A percentile compares a stretch with the other conserved stretches of the same genome.
These are phyloP conservation scores for Balansia obtecta DNA, from an alignment of 2,329 filamentous ascomycete species.

Conservation along the genomic window DNA sequence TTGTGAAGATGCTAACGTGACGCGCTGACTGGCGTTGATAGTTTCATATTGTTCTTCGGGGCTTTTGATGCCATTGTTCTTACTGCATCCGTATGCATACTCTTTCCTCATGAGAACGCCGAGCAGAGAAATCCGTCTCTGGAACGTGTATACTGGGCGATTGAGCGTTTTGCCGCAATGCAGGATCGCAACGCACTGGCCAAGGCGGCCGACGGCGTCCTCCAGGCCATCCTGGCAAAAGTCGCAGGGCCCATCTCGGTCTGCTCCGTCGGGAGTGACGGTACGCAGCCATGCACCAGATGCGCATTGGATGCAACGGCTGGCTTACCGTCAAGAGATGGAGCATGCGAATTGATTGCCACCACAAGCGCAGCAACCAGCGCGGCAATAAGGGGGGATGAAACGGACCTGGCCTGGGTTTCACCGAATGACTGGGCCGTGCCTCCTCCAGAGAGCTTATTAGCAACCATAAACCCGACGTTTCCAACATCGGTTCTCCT, in stretches of 20 bases:
- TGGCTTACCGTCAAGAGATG: not conserved
- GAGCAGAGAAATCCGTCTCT: slow-evolving; percentile 33
- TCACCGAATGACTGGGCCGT: slow-evolving; percentile 23
- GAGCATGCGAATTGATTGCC: not conserved
- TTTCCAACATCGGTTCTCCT: slow-evolving; percentile 45
- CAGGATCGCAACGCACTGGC: slow-evolving; percentile 40
- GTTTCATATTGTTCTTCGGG: slow-evolving; percentile 46
- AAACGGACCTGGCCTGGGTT: not conserved
- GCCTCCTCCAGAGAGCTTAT: slow-evolving; percentile 34
- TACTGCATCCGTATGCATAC: slow-evolving; percentile 46
- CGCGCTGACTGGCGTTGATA: slow-evolving; percentile 10
- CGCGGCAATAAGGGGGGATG: not conserved
- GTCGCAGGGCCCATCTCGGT: slow-evolving; percentile 34
- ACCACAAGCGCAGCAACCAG: not conserved
- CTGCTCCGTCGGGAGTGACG: slow-evolving; percentile 8
- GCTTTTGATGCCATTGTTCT: slow-evolving; percentile 53
- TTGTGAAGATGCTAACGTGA: not conserved
- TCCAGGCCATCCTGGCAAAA: slow-evolving; percentile 41
- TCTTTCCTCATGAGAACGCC: slow-evolving; percentile 43
- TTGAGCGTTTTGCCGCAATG: slow-evolving; percentile 46
- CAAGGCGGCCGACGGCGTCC: slow-evolving; percentile 39
- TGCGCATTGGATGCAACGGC: not conserved
- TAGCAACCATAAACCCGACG: slow-evolving; percentile 39
- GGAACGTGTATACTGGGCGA: slow-evolving; percentile 47
- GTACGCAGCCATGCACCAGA: slow-evolving; percentile 7